Conservation (phyloP, 495 filamentous ascomycete genomes). For the Aspergillus leporis region DNA sequence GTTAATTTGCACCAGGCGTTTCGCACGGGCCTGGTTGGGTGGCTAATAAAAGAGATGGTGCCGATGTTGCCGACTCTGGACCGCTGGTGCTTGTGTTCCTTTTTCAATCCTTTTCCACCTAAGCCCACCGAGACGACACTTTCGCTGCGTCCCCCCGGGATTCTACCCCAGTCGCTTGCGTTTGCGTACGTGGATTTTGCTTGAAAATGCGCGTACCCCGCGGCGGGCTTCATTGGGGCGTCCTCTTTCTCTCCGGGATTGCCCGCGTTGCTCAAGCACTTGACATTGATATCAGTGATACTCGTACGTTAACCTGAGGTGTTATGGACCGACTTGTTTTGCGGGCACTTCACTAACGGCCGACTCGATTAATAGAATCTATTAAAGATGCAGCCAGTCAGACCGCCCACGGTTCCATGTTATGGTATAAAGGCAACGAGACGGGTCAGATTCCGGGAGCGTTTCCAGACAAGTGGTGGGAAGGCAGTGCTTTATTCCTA, state of each 20-base stretch:
- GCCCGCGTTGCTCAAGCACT: not conserved
- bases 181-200: not conserved
- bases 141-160: not conserved
- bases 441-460: slow-evolving; percentile 62
- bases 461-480: slow-evolving; percentile 71
- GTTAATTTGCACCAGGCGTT: not conserved
- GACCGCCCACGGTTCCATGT: slow-evolving; percentile 64
- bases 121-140: not conserved
- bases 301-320: not conserved
- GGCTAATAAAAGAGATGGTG: slow-evolving; percentile 1
- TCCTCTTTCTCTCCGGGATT: not conserved
- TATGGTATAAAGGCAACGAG: slow-evolving; percentile 65
- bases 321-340: not conserved
- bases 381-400: slow-evolving; percentile 61
- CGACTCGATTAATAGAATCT: slow-evolving; percentile 51
- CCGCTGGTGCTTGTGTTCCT: not conserved
- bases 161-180: not conserved
- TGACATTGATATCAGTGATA: not conserved
- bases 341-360: not conserved
- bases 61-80: not conserved
- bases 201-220: not conserved
- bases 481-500: slow-evolving; percentile 64
- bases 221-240: not conserved
- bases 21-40: not conserved
- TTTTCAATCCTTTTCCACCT: not conserved